Conservation (phyloP, 2,329 filamentous ascomycete genomes). For the Leptodontidium sp. region DNA sequence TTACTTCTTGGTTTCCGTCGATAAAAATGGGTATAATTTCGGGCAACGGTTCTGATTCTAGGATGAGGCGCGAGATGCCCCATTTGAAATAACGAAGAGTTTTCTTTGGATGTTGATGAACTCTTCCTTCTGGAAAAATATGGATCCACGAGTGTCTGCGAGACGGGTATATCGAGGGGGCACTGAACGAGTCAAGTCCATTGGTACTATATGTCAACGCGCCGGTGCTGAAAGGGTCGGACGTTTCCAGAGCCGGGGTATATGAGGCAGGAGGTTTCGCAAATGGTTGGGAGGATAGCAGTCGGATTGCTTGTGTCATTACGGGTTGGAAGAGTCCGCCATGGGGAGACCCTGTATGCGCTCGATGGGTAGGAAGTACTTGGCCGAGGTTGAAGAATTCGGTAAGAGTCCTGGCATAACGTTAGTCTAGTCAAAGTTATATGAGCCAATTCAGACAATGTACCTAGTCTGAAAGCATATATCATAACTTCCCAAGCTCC, state of each 20-base stretch:
- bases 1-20: conserved; percentile 85
- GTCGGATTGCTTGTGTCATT: conserved; percentile 82
- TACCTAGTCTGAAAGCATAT: conserved; percentile 92
- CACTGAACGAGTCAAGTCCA: conserved; percentile 69
- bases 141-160: conserved; percentile 88
- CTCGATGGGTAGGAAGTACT: conserved; percentile 87
- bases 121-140: conserved; percentile 93
- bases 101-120: conserved; percentile 83
- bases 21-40: conserved; percentile 95
- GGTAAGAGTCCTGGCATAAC: conserved; percentile 64
- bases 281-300: conserved; percentile 72
- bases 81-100: conserved; percentile 98
- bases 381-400: conserved; percentile 91
- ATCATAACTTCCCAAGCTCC: conserved; percentile 91
- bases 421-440: background rate
- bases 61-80: conserved; percentile 89
- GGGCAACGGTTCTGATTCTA: conserved; percentile 87
- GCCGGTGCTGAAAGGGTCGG: conserved; percentile 60
- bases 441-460: background rate
- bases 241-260: conserved; percentile 31
- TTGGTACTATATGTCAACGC: conserved; percentile 69
- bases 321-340: conserved; percentile 93
- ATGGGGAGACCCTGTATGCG: conserved; percentile 69
- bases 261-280: conserved; percentile 37
- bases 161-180: conserved; percentile 74